Base-by-base conservation (phyloP, 192 early-diverging fungal species). In the Backusella parvicylindrica region DNA sequence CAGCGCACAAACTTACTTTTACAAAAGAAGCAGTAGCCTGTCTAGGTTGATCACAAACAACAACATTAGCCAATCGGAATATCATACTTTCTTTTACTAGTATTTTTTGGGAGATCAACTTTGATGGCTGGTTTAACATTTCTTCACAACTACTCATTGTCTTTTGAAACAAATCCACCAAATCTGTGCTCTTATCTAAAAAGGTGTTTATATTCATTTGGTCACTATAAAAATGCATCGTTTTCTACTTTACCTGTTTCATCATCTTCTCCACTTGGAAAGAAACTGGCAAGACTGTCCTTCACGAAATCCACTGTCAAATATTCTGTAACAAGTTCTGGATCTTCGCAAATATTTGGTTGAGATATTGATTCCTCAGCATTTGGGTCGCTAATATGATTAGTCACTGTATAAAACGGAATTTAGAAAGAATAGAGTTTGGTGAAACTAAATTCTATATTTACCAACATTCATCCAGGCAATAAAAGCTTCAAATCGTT, bases 401-500 rank as follows among this genome's bases (percentile, higher is more conserved):
- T 40, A 31, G 68, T 69, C n/a, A 67, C 65, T 67, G n/a, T 1
- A 65, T 33, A 35, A 65, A 65, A 33, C 18, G 36, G n/a, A 68
- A 68, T 37, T 30, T 23, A 68, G 35, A 36, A 36, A 23, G 12
- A 23, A 37, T 3, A 68, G n/a, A 23, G 9, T n/a, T 21, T 68
- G 21, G 32, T 36, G n/a, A n/a, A n/a, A 35, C 32, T n/a, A 37
- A 9, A 21, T 35, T n/a, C 15, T 68, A n/a, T 18, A 33, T 21
- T 30, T 70, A 70, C 68, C 68, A 28, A 28, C 40, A 26, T 37
- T 70, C 26, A 70, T 70, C 68, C 68, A 70, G 30, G 33, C 40
- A 18, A 70, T 16, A 47, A 47, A 70, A 2, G 68, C 68, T 18
- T 70, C 18, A 30, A 70, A 70, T 7, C 37, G 26, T 16, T 21